phyloP scores from a whole-genome alignment of 805 yeast species.

The Zygosaccharomyces bailii region DNA sequence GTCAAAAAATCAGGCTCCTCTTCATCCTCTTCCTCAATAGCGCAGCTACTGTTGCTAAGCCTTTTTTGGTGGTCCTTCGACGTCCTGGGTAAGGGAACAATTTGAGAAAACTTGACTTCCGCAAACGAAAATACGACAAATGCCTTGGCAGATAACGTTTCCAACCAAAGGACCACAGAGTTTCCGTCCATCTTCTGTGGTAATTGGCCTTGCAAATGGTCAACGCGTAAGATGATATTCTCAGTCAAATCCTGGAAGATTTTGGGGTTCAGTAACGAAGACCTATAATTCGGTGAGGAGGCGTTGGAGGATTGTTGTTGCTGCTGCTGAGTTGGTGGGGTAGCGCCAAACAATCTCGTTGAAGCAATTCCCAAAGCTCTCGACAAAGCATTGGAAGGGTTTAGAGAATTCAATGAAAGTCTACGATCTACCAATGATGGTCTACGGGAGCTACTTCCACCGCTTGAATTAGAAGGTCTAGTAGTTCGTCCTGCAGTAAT shows the following conservation, averaged over 20 bases:
- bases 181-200: constrained; percentile 19
- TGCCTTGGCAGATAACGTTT: constrained; percentile 80
- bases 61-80: constrained; percentile 22
- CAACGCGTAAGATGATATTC: constrained; percentile 30
- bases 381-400: constrained; percentile 84
- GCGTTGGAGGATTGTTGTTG: constrained; percentile 24
- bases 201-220: constrained; percentile 17
- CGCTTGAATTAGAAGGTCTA: constrained; percentile 36
- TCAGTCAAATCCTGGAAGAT: constrained; percentile 33
- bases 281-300: constrained; percentile 26
- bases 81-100: constrained; percentile 59
- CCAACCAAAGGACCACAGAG: constrained; percentile 48
- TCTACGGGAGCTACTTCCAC: constrained; percentile 50
- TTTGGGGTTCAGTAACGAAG: constrained; percentile 28
- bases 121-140: constrained; percentile 87
- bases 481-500: constrained; percentile 11
- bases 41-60: constrained; percentile 33
- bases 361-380: constrained; percentile 87
- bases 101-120: constrained; percentile 82
- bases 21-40: constrained; percentile 38
- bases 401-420: constrained; percentile 59
- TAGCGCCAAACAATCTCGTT: constrained; percentile 71
- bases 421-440: constrained; percentile 63
- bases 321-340: constrained; percentile 22
- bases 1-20: constrained; percentile 11